phyloP scores from a whole-genome alignment of 2,329 filamentous ascomycete genomes.

The Exophiala lecanii-corni region DNA sequence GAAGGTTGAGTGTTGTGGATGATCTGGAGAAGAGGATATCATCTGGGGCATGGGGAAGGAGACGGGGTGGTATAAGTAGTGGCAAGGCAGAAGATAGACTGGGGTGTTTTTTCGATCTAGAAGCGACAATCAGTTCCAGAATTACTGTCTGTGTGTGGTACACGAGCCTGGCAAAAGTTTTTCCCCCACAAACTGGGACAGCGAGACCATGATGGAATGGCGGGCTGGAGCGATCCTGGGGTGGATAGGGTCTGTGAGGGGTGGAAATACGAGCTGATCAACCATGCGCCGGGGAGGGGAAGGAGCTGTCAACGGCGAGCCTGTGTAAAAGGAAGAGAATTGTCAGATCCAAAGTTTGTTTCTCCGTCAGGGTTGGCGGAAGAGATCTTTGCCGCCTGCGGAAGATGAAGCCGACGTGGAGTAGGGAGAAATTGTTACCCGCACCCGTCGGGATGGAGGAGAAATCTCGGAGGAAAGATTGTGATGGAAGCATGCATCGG shows the following conservation, averaged over 20 bases:
- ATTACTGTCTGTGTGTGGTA: no score
- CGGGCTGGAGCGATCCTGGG: neutral
- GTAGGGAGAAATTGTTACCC: neutral
- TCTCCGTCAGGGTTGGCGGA: neutral
- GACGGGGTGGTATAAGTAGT: neutral
- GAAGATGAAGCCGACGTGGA: neutral
- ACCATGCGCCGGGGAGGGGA: no score
- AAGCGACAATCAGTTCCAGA: no score
- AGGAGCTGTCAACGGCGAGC: no score
- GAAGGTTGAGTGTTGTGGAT: neutral
- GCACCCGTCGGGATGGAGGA: conserved; percentile 2
- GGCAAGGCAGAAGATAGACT: neutral
- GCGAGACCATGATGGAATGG: neutral
- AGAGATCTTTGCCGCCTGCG: conserved; percentile 3
- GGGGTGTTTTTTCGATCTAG: no score
- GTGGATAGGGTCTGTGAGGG: neutral
- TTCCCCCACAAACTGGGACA: no score
- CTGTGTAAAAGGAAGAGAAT: neutral
- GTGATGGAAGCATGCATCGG: neutral
- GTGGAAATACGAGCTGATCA: no score
- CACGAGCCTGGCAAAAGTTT: neutral
- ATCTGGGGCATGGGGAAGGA: neutral
- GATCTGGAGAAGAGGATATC: conserved; percentile 4
- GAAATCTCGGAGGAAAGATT: neutral
- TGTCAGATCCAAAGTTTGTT: neutral